A percentile compares a stretch with the other conserved stretches of the same genome.
Evolutionary conservation across 164 flowering plant genomes (phyloP).

Genomic region (Umbellularia californica): DNA sequence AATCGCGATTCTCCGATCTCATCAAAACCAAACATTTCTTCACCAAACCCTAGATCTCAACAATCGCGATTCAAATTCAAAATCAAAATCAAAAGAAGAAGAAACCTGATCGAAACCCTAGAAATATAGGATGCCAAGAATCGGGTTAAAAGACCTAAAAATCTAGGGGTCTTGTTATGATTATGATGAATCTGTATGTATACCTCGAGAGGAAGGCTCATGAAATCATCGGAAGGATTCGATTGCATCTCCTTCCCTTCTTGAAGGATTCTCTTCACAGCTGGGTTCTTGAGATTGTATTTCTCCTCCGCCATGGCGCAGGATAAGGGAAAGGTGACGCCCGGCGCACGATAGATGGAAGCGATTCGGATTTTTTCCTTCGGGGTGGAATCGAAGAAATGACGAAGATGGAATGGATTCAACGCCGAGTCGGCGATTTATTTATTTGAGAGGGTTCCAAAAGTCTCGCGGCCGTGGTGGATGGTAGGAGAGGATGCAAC

Average conservation of each 20-base stretch:
- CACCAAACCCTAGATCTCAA: no score
- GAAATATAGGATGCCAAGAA: background rate
- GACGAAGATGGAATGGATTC: no score
- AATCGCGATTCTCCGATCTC: no score
- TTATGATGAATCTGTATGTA: background rate
- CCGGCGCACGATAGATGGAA: background rate
- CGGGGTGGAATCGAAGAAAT: no score
- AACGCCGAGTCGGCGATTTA: background rate
- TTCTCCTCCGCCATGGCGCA: conserved; percentile 40
- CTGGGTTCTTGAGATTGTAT: conserved; percentile 89
- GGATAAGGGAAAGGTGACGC: background rate
- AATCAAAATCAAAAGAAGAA: no score
- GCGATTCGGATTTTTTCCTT: background rate
- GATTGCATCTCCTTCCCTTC: conserved; percentile 97
- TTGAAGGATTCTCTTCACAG: conserved; percentile 94
- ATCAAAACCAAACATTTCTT: no score
- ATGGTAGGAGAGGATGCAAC: background rate
- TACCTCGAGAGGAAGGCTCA: conserved; percentile 96
- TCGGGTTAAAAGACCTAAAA: background rate
- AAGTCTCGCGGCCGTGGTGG: background rate
- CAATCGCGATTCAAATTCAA: no score
- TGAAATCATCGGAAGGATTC: conserved; percentile 93
- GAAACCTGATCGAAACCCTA: background rate
- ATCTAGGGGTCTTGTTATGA: background rate
- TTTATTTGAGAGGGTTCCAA: background rate